Evolutionary conservation across 352 stramenopile species (phyloP), one percentile per base, ranked within the genome.

Genomic region (Phytophthora nicotianae): DNA sequence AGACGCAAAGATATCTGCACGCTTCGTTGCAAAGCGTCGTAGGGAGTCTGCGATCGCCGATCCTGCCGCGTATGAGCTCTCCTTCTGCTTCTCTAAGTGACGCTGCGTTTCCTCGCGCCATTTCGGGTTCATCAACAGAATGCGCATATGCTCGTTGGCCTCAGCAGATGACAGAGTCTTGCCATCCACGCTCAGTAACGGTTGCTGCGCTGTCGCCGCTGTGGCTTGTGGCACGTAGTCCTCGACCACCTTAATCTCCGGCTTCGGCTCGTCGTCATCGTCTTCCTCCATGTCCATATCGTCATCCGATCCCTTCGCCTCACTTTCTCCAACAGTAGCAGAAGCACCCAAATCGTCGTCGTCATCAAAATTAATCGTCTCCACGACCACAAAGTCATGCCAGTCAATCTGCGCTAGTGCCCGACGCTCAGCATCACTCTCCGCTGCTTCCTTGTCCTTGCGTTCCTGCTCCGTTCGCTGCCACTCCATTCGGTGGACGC

Each of bases 351-450:
- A 74, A 40, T 94, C 80, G 70, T 98, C 93, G 38, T 97, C 81
- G 29, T 92, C 81, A 19, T 94, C 81, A 61, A 99, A 99, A 21
- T 95, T 97, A 65, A 99, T 99, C 11, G 95, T 99, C 72, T 99
- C 97, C 0, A 99, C 98, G 3, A 99, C 89, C 4, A 99, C 95
- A 69, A 99, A 99, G 77, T 99, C 97, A 74, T 99, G 95, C 98
- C 98, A 99, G 81, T 99, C 97, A 62, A 99, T 83, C 65, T 92
- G 79, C 26, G 83, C 74, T 14, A 90, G 63, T 42, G 86, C 88
- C 13, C 86, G 73, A 4, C 75, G 75, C 72, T 96, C 86, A 0
- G 84, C 86, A 43, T 95, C 88, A 50, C 73, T 89, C 38, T 89
- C 85, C 8, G 83, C 87, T 0, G 72, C 81, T 40, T 96, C 85